Evolutionary conservation across 2,329 filamentous ascomycete species (phyloP), one percentile per base, ranked within the genome.

Genomic region (Verticillium klebahnii): DNA sequence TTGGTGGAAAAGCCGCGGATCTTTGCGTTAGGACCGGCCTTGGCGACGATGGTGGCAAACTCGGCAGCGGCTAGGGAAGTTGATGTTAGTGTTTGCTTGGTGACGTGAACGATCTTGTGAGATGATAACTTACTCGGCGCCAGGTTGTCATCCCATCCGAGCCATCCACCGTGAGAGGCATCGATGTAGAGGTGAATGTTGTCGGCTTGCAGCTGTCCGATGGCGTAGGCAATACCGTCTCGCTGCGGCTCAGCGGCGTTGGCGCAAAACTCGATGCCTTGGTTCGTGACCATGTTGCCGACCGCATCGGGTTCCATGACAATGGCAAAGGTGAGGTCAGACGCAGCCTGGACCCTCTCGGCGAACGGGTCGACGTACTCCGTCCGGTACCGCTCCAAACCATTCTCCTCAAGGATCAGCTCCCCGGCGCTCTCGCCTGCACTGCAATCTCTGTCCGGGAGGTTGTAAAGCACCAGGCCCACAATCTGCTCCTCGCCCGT

Each of bases 371-470:
- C 72, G 63, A 80, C 70, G 65, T 74, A 80, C 57, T 72, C 70
- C 54, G 69, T 69, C 70, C 78, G 77, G 70, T 80, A 80, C 25
- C 71, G 65, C 64, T 74, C 68, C 14, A 78, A 64, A 5, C 78
- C 78, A 59, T 73, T 69, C 17, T 78, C 63, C 19, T 60, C 69
- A 58, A 70, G 71, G 50, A 66, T 67, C 23, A 80, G 73, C 66
- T 80, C 78, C n/a, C 78, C 77, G 0, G 73, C 72, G 15, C 71
- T 74, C 65, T 78, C 75, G 31, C 76, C 77, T 5, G 74, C 76
- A n/a, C 72, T 73, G 71, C 78, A 81, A 69, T 81, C 78, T 2
- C 78, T 68, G 62, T 79, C 77, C 7, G 77, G 77, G 1, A 81
- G 70, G 65, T 80, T 75, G 68, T 80, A 80, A 5, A 80, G 69